phyloP scores from a whole-genome alignment of 345 rosid genomes.

The Boechera retrofracta region DNA sequence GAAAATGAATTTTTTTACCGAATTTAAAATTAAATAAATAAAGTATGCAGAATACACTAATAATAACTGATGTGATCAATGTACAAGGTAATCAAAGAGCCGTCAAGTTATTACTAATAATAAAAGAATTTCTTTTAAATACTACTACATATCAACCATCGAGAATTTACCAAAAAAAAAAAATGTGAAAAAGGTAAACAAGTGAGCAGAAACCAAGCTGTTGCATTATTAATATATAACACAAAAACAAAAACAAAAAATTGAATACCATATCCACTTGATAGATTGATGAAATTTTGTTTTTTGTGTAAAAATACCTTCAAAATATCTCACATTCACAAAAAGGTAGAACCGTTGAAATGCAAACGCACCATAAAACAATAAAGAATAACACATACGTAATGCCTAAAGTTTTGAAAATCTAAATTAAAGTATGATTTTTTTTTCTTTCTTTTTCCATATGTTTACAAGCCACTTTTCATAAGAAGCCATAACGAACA shows the following conservation, averaged over 20 bases:
- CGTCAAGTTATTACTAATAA: too few species aligned
- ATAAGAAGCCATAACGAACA: constrained; percentile 10
- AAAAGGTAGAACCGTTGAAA: background rate
- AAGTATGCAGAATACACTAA: background rate
- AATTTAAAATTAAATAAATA: too few species aligned
- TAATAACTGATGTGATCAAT: background rate
- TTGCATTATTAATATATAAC: too few species aligned
- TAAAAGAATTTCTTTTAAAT: too few species aligned
- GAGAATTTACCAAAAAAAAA: too few species aligned
- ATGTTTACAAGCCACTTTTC: constrained; percentile 1
- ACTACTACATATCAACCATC: too few species aligned
- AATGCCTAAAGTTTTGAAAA: background rate
- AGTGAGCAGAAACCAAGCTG: too few species aligned
- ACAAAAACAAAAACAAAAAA: too few species aligned
- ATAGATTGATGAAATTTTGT: background rate
- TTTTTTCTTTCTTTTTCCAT: background rate
- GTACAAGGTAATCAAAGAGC: background rate
- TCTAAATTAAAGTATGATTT: background rate
- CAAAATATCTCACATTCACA: background rate
- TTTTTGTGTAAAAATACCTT: background rate
- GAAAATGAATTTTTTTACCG: too few species aligned
- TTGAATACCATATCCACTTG: background rate
- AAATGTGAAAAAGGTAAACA: too few species aligned
- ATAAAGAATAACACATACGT: background rate
- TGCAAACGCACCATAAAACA: too few species aligned